phyloP scores from a whole-genome alignment of 176 grass and related monocot species.

The Raddia guianensis region DNA sequence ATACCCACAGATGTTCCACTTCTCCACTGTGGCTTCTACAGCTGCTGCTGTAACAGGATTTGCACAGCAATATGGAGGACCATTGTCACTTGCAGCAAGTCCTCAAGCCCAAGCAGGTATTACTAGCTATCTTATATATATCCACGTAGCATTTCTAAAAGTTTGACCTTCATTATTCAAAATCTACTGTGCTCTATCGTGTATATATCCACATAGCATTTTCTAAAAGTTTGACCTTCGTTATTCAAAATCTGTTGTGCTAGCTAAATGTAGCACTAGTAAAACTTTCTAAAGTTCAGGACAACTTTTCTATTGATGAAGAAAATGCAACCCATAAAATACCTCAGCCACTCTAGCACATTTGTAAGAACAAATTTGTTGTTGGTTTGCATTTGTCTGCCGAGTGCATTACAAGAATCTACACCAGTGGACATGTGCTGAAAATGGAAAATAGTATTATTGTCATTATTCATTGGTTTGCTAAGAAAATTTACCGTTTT shows the following conservation, averaged over 20 bases:
- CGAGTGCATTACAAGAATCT: conserved; percentile 17
- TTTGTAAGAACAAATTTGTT: conserved; percentile 22
- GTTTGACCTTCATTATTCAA: neutral
- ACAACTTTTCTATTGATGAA: neutral
- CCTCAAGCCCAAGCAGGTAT: conserved; percentile 88
- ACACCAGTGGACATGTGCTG: neutral
- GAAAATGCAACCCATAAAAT: neutral
- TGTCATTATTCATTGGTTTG: neutral
- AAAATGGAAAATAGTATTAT: conserved; percentile 21
- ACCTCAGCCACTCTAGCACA: neutral
- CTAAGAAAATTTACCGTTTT: conserved; percentile 28
- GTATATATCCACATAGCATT: conserved; percentile 30
- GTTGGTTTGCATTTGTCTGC: conserved; percentile 12
- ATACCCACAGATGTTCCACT: conserved; percentile 87
- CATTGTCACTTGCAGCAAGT: conserved; percentile 77
- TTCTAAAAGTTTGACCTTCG: neutral
- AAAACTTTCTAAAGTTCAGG: conserved; percentile 7
- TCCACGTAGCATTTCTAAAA: conserved; percentile 10
- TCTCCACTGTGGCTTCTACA: conserved; percentile 73
- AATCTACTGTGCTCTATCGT: conserved; percentile 33
- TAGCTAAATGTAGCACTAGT: conserved; percentile 13
- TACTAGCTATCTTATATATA: conserved; percentile 54
- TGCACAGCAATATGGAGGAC: conserved; percentile 70
- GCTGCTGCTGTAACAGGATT: conserved; percentile 74
- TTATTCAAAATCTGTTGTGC: neutral